Evolutionary conservation across 768 basidiomycete species (phyloP), one percentile per base, ranked within the genome.

Genomic region (Hemileccinum rubropunctum): DNA sequence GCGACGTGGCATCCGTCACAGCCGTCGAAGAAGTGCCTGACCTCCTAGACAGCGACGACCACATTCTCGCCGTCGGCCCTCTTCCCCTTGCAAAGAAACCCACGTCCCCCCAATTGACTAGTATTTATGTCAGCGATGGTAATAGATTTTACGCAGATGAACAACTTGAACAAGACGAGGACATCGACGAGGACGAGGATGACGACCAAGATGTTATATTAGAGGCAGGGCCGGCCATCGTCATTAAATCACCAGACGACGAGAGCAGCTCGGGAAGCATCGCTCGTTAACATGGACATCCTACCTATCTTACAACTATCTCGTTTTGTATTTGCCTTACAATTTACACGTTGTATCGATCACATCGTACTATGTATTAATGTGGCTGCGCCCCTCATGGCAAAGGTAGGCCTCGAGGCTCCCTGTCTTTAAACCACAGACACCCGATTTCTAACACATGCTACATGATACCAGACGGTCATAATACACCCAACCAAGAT

Each of bases 221-320:
- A 58, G 88, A 88, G 69, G 78, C 84, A 17, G 88, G 88, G 1
- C 86, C 88, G 4, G 76, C 79, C n/a, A 65, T 79, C 35, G 62
- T 75, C n/a, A 63, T 76, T 26, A 78, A 78, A 59, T 56, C 55
- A 36, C 33, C 57, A 33, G 46, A 58, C 21, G 66, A 62, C 21
- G 58, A 47, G 44, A 42, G 47, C 50, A 52, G 56, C 56, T 65
- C 58, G 12, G 62, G 64, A 58, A 66, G 62, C 52, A 38, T 40
- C 10, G 1, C 51, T 37, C 53, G 35, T 46, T 63, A 21, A 13
- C 37, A 18, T 11, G 4, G 44, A 57, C 47, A 52, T 42, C 36
- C 48, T 54, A 55, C 30, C 50, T 45, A 50, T 14, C 17, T 33
- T 37, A 54, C n/a, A 43, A n/a, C n/a, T 43, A 43, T 46, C 38